phyloP scores from a whole-genome alignment of 495 filamentous ascomycete species.

The Aspergillus sclerotioniger region DNA sequence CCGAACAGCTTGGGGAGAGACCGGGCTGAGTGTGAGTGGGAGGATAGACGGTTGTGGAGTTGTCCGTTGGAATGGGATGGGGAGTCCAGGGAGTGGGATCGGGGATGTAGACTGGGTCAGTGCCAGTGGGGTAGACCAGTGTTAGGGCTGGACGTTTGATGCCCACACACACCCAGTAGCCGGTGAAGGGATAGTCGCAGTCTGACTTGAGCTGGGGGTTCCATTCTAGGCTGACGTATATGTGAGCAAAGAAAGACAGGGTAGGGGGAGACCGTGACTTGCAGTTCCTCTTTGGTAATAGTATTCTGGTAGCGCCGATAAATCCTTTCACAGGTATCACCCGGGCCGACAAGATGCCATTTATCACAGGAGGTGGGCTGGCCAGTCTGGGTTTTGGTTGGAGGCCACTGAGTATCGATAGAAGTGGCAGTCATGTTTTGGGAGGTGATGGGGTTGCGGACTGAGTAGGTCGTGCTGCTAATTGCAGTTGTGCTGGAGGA shows the following conservation, averaged over 20 bases:
- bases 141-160: background rate
- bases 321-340: conserved; percentile 26
- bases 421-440: conserved; percentile 1
- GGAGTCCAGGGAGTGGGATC: conserved; percentile 4
- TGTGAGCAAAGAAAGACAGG: background rate
- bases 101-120: background rate
- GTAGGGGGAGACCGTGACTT: background rate
- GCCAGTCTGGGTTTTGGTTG: conserved; percentile 23
- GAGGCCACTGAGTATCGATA: conserved; percentile 16
- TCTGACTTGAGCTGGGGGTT: conserved; percentile 10
- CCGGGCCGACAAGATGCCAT: conserved; percentile 17
- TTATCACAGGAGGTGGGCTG: conserved; percentile 19
- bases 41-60: background rate
- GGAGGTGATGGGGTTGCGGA: conserved; percentile 13
- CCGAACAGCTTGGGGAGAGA: conserved; percentile 15
- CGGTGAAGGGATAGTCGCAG: conserved; percentile 10
- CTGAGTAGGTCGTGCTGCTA: conserved; percentile 8
- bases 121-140: conserved; percentile 3
- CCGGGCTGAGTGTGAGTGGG: conserved; percentile 25
- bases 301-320: conserved; percentile 3
- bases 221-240: conserved; percentile 12
- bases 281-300: conserved; percentile 12
- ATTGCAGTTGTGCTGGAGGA: background rate
- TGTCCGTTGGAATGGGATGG: background rate
- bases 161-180: conserved; percentile 14